Percentiles rank a stretch among this genome's conserved stretches.
Evolutionary conservation across 345 rosid species (phyloP).

Genomic region (Linum usitatissimum): DNA sequence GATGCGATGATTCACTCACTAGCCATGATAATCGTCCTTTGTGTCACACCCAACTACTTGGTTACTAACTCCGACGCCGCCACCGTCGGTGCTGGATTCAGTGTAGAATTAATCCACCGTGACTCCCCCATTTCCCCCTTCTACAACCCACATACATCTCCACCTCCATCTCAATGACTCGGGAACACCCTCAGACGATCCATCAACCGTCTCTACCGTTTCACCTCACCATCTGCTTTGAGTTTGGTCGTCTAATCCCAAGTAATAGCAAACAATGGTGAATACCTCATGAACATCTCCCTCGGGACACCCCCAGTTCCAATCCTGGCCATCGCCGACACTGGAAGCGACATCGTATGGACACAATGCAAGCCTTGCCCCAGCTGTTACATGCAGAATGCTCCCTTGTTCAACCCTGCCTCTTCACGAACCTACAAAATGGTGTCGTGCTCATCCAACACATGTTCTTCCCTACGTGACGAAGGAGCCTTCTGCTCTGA

Average conservation of each 20-base stretch:
- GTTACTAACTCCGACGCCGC: background rate
- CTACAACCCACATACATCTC: slow-evolving; percentile 1
- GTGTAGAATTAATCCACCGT: slow-evolving; percentile 10
- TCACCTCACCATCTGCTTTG: background rate
- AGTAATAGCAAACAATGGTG: background rate
- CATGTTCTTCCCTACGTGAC: background rate
- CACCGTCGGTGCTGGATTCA: background rate
- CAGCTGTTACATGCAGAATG: background rate
- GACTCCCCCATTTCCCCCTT: slow-evolving; percentile 15
- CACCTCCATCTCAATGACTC: background rate
- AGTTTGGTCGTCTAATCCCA: background rate
- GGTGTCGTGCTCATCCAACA: background rate
- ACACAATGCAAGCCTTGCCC: slow-evolving; percentile 8
- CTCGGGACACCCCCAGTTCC: slow-evolving; percentile 12
- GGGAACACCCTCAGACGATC: slow-evolving; percentile 1
- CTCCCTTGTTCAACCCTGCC: slow-evolving; percentile 2
- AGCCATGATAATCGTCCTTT: too few relatives aligned
- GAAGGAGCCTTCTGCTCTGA: background rate
- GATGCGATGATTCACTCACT: too few relatives aligned
- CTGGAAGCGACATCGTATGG: slow-evolving; percentile 9
- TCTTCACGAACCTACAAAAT: slow-evolving; percentile 5
- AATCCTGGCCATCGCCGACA: background rate
- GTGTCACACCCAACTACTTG: too few relatives aligned
- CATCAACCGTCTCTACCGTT: background rate
- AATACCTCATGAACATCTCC: slow-evolving; percentile 11